phyloP scores from a whole-genome alignment of 768 basidiomycete genomes.

The Suillus sp. region DNA sequence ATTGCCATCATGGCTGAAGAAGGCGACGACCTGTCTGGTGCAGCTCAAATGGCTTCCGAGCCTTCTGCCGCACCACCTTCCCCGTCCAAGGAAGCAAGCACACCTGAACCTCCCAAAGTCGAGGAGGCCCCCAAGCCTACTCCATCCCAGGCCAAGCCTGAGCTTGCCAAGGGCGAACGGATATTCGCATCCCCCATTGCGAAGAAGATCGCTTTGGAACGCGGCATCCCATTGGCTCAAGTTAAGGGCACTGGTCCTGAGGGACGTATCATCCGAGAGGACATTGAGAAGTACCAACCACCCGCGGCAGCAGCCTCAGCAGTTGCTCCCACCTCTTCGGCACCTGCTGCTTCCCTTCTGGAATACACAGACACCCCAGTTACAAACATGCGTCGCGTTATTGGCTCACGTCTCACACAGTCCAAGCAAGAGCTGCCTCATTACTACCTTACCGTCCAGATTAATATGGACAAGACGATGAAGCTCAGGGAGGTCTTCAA shows the following conservation, averaged over 20 bases:
- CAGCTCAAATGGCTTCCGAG: conserved; percentile 69
- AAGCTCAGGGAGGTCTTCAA: conserved; percentile 98
- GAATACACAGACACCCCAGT: conserved; percentile 91
- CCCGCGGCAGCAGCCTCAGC: conserved; percentile 45
- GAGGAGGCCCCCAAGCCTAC: conserved; percentile 38
- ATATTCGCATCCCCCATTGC: conserved; percentile 96
- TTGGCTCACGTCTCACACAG: conserved; percentile 87
- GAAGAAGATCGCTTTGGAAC: conserved; percentile 95
- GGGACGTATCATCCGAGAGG: conserved; percentile 92
- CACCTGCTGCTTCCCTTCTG: conserved; percentile 52
- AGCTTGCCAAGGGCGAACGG: conserved; percentile 68
- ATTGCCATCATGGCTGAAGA: conserved; percentile 95
- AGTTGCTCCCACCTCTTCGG: conserved; percentile 44
- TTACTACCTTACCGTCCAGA: conserved; percentile 93
- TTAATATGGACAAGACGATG: conserved; percentile 94
- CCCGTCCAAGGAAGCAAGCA: conserved; percentile 36
- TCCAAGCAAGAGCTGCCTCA: conserved; percentile 96
- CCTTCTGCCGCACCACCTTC: conserved; percentile 44
- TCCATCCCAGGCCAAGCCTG: conserved; percentile 39
- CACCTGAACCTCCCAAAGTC: conserved; percentile 46
- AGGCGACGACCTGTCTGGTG: conserved; percentile 90
- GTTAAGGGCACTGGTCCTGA: conserved; percentile 93
- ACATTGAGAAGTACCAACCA: conserved; percentile 88
- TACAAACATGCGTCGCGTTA: conserved; percentile 92
- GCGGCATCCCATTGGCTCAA: conserved; percentile 86